Base-by-base conservation (phyloP, 2,329 filamentous ascomycete genomes). In the Aspergillus neoniger region DNA sequence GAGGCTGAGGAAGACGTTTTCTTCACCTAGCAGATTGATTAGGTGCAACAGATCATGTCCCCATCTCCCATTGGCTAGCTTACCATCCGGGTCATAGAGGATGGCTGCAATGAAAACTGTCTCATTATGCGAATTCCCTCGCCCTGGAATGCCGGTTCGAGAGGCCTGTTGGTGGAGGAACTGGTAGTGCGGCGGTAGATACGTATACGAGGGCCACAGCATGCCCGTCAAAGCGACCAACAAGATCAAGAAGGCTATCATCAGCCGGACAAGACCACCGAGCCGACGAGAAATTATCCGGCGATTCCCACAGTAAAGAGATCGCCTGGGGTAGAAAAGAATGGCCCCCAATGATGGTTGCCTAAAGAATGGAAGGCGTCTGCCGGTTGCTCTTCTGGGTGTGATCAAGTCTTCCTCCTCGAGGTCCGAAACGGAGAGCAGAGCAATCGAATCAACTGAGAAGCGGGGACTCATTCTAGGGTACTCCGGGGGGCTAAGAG, bases 81-180 rank as follows among this genome's bases (percentile, higher is more conserved):
- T 76, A 2, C 87, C 88, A 5, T 79, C 78, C 14, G 80, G 78
- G 68, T 92, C 88, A 65, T 89, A 88, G 50, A 92, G 80, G 67
- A 86, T 90, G n/a, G 89, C 85, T 1, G 87, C 87, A 56, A 92
- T 89, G 69, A 89, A 92, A 23, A 92, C 78, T 67, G 86, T 88
- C 71, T 91, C 87, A 49, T 85, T 79, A 56, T 79, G 73, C 1
- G 78, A 68, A 62, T 87, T 87, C 5, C 77, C 83, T 39, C 81
- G 69, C 2, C 78, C 79, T 4, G 70, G 60, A 6, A 65, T 57
- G 28, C 69, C 60, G 15, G 72, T 76, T 10, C 63, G 64, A 12
- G 66, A 36, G 6, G 71, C 69, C 2, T 64, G 63, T n/a, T 69
- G 60, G 55, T 69, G 71, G 10, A 80, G 70, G 2, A 65, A 72